These are phyloP conservation scores for Scheffersomyces illinoinensis DNA, from an alignment of 1,139 yeast species.

Conservation along the genomic window DNA sequence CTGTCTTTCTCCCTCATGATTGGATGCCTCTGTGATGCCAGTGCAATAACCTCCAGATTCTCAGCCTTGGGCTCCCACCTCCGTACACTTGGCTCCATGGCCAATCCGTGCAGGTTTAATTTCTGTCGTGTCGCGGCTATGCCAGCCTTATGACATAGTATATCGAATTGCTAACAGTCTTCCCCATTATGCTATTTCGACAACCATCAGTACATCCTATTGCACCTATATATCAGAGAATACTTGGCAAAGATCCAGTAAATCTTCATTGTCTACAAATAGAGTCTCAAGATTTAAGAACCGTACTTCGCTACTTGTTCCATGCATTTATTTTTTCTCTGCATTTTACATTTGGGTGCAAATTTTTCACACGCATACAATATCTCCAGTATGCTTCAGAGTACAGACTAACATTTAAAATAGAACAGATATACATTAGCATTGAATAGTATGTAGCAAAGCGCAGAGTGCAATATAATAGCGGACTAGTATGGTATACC, in stretches of 20 bases:
- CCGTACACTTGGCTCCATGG: neutral
- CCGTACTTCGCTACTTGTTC: too few species aligned
- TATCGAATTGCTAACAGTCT: neutral
- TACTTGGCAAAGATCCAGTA: too few species aligned
- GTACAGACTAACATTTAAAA: neutral
- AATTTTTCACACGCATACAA: neutral
- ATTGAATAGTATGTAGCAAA: neutral
- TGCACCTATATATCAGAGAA: too few species aligned
- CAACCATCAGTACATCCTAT: neutral
- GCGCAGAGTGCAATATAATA: neutral
- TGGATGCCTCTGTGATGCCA: neutral
- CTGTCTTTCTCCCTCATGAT: neutral
- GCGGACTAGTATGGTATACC: slow-evolving; percentile 80
- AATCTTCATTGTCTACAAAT: too few species aligned
- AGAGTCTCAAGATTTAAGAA: too few species aligned
- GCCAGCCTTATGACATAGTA: neutral
- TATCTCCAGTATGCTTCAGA: neutral
- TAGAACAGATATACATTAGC: neutral
- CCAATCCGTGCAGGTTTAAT: neutral
- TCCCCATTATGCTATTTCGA: neutral
- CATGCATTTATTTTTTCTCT: too few species aligned
- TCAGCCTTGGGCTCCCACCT: neutral
- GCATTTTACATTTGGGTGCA: neutral
- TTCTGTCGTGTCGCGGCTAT: neutral
- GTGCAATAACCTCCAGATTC: neutral